Evolutionary conservation across 1,284 basidiomycete species (phyloP).

Genomic region (Schizophyllum amplum): DNA sequence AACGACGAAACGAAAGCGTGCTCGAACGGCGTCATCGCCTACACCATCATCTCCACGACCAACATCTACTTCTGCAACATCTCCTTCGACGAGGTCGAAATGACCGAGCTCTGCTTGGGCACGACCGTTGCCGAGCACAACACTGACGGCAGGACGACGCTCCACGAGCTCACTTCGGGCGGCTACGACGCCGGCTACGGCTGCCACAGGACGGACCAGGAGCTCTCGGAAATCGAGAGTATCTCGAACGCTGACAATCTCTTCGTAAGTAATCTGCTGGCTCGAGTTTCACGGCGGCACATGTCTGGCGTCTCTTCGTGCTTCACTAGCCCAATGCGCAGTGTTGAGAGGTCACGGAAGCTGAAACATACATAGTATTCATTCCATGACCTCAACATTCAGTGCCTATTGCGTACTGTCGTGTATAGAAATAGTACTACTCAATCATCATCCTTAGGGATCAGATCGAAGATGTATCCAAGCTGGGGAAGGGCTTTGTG

Average conservation of each 20-base stretch:
- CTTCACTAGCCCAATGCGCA: slow-evolving; percentile 26
- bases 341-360: no score
- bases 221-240: slow-evolving; percentile 22
- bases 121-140: slow-evolving; percentile 29
- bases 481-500: no score
- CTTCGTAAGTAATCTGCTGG: slow-evolving; percentile 14
- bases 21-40: slow-evolving; percentile 22
- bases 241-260: slow-evolving; percentile 31
- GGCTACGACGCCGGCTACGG: slow-evolving; percentile 31
- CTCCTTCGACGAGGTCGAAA: slow-evolving; percentile 32
- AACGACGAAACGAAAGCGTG: slow-evolving; percentile 24
- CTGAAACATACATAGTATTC: no score
- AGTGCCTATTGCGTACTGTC: no score
- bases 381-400: no score
- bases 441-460: no score
- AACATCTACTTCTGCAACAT: slow-evolving; percentile 31
- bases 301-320: slow-evolving; percentile 11
- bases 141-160: no score
- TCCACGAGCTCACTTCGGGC: slow-evolving; percentile 27
- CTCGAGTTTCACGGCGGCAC: neutral
- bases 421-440: no score
- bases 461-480: no score
- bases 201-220: slow-evolving; percentile 27
- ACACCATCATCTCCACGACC: no score
- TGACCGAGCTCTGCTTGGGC: slow-evolving; percentile 25